These are phyloP conservation scores for Pseudogymnoascus sp. DNA, from an alignment of 2,329 filamentous ascomycete species.

Conservation along the genomic window DNA sequence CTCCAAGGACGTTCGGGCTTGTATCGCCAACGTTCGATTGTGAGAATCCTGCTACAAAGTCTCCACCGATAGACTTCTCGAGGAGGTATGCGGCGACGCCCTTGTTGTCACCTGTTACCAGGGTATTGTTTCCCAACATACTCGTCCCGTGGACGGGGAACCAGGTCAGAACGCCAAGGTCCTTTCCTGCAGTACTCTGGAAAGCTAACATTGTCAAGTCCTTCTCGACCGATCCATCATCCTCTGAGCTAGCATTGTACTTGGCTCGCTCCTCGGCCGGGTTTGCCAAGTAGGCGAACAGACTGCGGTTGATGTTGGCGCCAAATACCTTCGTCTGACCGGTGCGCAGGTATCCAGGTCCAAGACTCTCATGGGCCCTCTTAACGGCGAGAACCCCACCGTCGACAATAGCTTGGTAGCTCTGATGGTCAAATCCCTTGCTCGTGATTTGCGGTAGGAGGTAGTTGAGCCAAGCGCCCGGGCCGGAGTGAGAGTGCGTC, in stretches of 20 bases:
- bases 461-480: slow-evolving; percentile 91
- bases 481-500: slow-evolving; percentile 87
- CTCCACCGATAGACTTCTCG: slow-evolving; percentile 56
- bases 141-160: slow-evolving; percentile 90
- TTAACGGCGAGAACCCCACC: slow-evolving; percentile 75
- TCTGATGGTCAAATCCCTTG: slow-evolving; percentile 76
- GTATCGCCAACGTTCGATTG: slow-evolving; percentile 90
- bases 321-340: slow-evolving; percentile 61
- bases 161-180: slow-evolving; percentile 78
- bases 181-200: slow-evolving; percentile 63
- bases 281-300: slow-evolving; percentile 82
- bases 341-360: slow-evolving; percentile 57
- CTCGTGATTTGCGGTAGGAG: slow-evolving; percentile 85
- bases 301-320: slow-evolving; percentile 82
- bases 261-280: slow-evolving; percentile 62
- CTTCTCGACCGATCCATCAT: slow-evolving; percentile 57
- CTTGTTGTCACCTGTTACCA: slow-evolving; percentile 93
- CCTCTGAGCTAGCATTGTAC: slow-evolving; percentile 49
- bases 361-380: slow-evolving; percentile 64
- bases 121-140: slow-evolving; percentile 82
- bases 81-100: slow-evolving; percentile 82
- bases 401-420: slow-evolving; percentile 81
- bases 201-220: slow-evolving; percentile 74
- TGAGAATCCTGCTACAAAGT: slow-evolving; percentile 85
- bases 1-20: slow-evolving; percentile 76